Conservation (phyloP, 257 asterid species). For the Solanum clarkiae region DNA sequence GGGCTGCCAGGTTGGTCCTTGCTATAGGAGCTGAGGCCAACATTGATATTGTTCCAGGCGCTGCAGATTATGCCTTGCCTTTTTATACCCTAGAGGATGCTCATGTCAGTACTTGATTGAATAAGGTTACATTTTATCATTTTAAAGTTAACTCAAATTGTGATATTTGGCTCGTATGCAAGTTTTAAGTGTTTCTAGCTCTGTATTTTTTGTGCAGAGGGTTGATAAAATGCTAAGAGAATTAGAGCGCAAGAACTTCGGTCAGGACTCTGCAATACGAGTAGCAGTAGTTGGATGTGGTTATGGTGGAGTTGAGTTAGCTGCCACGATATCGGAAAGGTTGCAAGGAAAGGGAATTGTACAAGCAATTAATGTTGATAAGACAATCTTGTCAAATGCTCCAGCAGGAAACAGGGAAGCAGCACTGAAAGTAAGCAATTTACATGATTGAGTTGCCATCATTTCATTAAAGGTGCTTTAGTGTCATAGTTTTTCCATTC, state of each 20-base stretch:
- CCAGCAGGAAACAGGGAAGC: conserved; percentile 86
- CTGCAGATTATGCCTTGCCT: conserved; percentile 74
- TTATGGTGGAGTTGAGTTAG: conserved; percentile 86
- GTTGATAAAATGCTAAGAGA: conserved; percentile 57
- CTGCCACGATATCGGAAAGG: conserved; percentile 91
- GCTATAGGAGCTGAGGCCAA: conserved; percentile 92
- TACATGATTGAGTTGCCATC: not conserved
- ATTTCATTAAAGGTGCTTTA: not conserved
- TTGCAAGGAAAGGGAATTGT: conserved; percentile 62
- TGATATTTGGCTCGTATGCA: not conserved
- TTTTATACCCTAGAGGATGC: conserved; percentile 96
- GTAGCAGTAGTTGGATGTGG: conserved; percentile 97
- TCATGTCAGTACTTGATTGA: conserved; percentile 37
- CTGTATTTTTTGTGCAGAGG: conserved; percentile 34
- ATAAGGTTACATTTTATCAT: not conserved
- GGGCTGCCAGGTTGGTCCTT: conserved; percentile 99
- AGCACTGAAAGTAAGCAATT: conserved; percentile 61
- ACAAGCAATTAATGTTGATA: conserved; percentile 73
- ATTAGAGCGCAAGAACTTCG: conserved; percentile 62
- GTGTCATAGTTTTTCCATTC: not conserved
- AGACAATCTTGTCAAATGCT: conserved; percentile 62
- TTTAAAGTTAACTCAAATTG: not conserved
- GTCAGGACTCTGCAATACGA: conserved; percentile 51
- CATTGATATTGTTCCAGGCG: conserved; percentile 84
- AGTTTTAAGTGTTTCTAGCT: conserved; percentile 3